Conservation (phyloP, 768 basidiomycete genomes). For the Russula brevipes region DNA sequence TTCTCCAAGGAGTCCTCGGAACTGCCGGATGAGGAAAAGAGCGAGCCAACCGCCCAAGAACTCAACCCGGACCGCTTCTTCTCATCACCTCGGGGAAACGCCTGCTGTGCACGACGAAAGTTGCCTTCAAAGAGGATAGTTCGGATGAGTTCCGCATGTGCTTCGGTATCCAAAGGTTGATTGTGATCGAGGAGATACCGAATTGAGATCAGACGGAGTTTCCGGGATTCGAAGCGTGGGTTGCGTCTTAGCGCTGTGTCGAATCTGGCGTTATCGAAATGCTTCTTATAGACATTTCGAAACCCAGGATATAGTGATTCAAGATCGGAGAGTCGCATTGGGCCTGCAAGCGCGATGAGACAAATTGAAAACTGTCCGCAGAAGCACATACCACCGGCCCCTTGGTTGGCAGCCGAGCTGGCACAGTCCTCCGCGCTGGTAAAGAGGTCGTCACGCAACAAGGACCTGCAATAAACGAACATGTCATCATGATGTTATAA, state of each 20-base stretch:
- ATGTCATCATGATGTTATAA: not conserved
- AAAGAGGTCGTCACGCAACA: slow-evolving; percentile 2
- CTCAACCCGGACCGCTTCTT: not conserved
- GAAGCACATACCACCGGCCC: not conserved
- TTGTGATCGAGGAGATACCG: slow-evolving; percentile 2
- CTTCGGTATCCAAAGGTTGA: not conserved
- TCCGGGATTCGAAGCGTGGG: not conserved
- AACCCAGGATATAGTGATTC: slow-evolving; percentile 9
- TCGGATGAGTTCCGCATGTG: not conserved
- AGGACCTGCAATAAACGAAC: not conserved
- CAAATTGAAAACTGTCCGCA: not conserved
- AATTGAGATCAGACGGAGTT: slow-evolving; percentile 5
- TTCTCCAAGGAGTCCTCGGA: not conserved
- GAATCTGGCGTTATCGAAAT: slow-evolving; percentile 6
- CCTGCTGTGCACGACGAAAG: slow-evolving; percentile 4
- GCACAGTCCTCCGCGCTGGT: not conserved
- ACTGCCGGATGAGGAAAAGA: not conserved
- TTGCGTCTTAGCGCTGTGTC: not conserved
- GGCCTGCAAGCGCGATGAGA: not conserved
- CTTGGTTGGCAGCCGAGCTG: not conserved
- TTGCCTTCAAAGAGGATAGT: slow-evolving; percentile 7
- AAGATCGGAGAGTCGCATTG: not conserved
- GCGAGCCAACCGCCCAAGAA: not conserved
- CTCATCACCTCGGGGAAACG: not conserved
- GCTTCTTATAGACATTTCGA: not conserved